Evolutionary conservation across 192 early-diverging fungal genomes (phyloP), one percentile per base, ranked within the genome.

Genomic region (Mortierella antarctica): DNA sequence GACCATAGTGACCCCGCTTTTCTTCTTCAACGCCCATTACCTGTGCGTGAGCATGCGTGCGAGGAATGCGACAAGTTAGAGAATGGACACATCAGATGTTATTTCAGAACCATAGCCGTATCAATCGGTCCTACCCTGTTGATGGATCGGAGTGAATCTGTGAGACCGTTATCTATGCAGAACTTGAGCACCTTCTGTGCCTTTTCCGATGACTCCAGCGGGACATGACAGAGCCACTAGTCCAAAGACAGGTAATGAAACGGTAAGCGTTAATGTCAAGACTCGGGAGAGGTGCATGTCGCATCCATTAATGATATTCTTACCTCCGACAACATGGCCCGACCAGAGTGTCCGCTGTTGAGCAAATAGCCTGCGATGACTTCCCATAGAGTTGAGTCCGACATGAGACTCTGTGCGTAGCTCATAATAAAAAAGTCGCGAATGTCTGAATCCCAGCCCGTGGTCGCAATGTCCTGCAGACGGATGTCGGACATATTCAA

Each of bases 121-220:
- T n/a, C n/a, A 41, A 62, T 11, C 46, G 1, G 17, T 18, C 58
- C 61, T 88, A 86, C 55, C 74, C 86, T 77, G 65, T 86, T 78
- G 7, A 88, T 70, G 8, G 84, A 76, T 39, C 71, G 73, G 6
- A 40, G 11, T 0, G 84, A 85, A 10, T 73, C 46, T 0, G 54
- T 39, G 8, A 92, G 75, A 47, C 54, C 54, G 58, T 85, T 84
- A 9, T 70, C 63, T 11, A 82, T 63, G 69, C 90, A 89, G 48
- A 89, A 81, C 1, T 82, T 59, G 46, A 92, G 69, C 4, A 92
- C 84, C 54, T 91, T 90, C 61, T 83, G 73, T 0, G 85, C 83
- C 56, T 85, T 84, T 21, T 71, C 68, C 7, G 88, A 84, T 0
- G 86, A 85, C 7, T 86, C 83, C 9, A 91, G 56, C 6, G 90